Conservation (phyloP, 768 basidiomycete genomes). For the Phaffia australis region DNA sequence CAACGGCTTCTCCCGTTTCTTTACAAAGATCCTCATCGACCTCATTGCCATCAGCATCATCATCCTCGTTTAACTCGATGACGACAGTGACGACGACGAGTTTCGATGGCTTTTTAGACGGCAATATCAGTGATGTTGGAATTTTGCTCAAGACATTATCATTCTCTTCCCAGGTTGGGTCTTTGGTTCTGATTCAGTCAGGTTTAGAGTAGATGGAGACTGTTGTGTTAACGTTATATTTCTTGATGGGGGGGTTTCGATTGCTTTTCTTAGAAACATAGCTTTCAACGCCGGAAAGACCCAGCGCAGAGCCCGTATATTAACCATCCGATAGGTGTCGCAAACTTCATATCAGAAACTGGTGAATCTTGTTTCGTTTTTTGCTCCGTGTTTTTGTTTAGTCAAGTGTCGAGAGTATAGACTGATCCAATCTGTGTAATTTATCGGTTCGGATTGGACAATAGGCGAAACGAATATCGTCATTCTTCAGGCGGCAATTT, state of each 20-base stretch:
- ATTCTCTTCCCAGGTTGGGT: too few relatives aligned
- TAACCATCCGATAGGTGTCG: constrained; percentile 22
- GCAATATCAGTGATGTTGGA: too few relatives aligned
- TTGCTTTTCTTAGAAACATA: constrained; percentile 5
- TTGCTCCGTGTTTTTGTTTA: not conserved
- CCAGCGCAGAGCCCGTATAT: constrained; percentile 18
- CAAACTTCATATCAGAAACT: constrained; percentile 16
- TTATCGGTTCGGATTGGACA: not conserved
- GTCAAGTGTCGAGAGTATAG: not conserved
- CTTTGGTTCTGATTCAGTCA: too few relatives aligned
- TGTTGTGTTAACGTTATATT: too few relatives aligned
- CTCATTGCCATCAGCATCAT: too few relatives aligned
- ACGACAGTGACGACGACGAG: too few relatives aligned
- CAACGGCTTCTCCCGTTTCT: too few relatives aligned
- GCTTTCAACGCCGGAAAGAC: constrained; percentile 19
- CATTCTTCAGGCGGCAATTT: constrained; percentile 21
- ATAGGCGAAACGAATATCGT: constrained; percentile 20
- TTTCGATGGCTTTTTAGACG: too few relatives aligned
- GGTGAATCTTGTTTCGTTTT: not conserved
- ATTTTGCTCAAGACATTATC: too few relatives aligned
- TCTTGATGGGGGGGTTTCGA: not conserved
- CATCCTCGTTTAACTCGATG: too few relatives aligned
- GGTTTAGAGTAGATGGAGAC: too few relatives aligned
- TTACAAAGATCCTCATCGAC: too few relatives aligned
- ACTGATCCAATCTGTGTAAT: not conserved